phyloP scores from a whole-genome alignment of 2,329 filamentous ascomycete genomes.

The Fusarium scirpi region DNA sequence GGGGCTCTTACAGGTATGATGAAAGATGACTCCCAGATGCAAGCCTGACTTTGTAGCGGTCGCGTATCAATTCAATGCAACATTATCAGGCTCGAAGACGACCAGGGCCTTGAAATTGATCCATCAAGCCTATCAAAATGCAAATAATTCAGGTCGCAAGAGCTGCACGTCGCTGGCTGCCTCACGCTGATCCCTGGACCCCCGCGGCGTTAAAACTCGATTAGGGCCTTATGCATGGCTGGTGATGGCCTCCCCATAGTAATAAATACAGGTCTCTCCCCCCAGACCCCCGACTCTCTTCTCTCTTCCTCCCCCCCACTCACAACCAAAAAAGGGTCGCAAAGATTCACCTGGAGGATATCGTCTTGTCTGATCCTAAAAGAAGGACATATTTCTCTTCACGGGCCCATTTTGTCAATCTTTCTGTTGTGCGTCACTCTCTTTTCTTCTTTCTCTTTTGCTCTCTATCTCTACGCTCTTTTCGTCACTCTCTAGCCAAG shows the following conservation, averaged over 20 bases:
- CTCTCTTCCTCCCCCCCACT: conserved; percentile 64
- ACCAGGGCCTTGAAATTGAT: conserved; percentile 14
- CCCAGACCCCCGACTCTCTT: conserved; percentile 31
- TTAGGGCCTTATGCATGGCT: conserved; percentile 27
- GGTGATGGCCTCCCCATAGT: conserved; percentile 9
- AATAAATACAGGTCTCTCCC: conserved; percentile 44
- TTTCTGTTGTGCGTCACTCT: conserved; percentile 54
- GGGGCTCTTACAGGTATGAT: conserved; percentile 10
- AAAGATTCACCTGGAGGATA: conserved; percentile 65
- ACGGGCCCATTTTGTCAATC: conserved; percentile 67
- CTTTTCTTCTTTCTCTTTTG: conserved; percentile 48
- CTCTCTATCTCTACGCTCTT: conserved; percentile 58
- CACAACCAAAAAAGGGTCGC: conserved; percentile 68
- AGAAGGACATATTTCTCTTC: conserved; percentile 59
- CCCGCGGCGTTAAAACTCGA: conserved; percentile 26
- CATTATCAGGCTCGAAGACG: conserved; percentile 5
- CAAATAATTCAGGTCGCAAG: conserved; percentile 4
- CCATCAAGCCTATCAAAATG: conserved; percentile 12
- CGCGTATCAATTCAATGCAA: conserved; percentile 18
- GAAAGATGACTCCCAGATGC: neutral
- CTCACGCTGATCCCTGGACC: conserved; percentile 24
- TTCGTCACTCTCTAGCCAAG: conserved; percentile 65
- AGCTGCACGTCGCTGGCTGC: conserved; percentile 22
- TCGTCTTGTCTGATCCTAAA: conserved; percentile 59
- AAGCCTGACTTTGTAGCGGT: conserved; percentile 15